Evolutionary conservation across 164 flowering plant genomes (phyloP).

Genomic region (Tetracentron sinense): DNA sequence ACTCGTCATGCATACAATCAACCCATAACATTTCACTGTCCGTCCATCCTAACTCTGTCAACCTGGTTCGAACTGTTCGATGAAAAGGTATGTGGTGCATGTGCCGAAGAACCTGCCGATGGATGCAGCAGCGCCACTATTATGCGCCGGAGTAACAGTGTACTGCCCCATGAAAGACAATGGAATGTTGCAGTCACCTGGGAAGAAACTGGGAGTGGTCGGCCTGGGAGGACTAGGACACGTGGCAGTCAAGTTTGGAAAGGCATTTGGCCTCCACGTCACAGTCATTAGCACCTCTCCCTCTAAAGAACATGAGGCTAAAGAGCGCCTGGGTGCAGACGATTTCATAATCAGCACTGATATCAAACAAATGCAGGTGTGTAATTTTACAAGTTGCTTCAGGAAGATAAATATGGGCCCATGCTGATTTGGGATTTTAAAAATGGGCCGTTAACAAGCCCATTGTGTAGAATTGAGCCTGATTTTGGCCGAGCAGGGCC

Average conservation of each 20-base stretch:
- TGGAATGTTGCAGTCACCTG: slow-evolving; percentile 34
- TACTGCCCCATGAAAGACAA: slow-evolving; percentile 62
- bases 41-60: too few relatives aligned
- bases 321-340: slow-evolving; percentile 55
- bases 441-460: too few relatives aligned
- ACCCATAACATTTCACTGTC: too few relatives aligned
- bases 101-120: slow-evolving; percentile 55
- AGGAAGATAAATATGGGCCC: too few relatives aligned
- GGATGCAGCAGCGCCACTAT: slow-evolving; percentile 67
- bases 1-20: too few relatives aligned
- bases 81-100: slow-evolving; percentile 54
- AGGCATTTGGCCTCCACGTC: slow-evolving; percentile 75
- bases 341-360: slow-evolving; percentile 61
- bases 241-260: slow-evolving; percentile 67
- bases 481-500: too few relatives aligned
- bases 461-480: too few relatives aligned
- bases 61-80: too few relatives aligned
- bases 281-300: slow-evolving; percentile 80
- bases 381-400: not conserved
- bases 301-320: slow-evolving; percentile 63
- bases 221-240: slow-evolving; percentile 86
- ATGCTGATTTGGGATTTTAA: too few relatives aligned
- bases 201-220: slow-evolving; percentile 59
- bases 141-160: slow-evolving; percentile 78
- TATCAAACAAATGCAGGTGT: slow-evolving; percentile 54